Evolutionary conservation across 257 asterid species (phyloP).

Genomic region (Galeopsis tetrahit): DNA sequence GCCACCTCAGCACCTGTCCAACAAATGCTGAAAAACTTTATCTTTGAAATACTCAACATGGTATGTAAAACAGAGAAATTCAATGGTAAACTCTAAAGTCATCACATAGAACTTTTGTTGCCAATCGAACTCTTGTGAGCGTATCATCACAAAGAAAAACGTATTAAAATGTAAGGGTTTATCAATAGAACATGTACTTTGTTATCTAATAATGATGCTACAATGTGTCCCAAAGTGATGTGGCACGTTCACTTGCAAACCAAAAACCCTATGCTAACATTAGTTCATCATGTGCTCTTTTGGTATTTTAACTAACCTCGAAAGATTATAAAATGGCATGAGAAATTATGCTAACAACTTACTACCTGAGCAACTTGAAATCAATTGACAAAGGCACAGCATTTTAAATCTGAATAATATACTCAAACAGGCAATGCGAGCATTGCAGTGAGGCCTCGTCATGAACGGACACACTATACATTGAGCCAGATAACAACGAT

Average conservation of each 20-base stretch:
- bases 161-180: not conserved
- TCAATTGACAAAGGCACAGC: not conserved
- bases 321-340: not conserved
- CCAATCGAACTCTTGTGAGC: not conserved
- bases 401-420: not conserved
- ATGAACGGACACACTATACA: not conserved
- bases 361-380: not conserved
- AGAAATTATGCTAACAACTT: not conserved
- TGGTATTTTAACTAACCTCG: not conserved
- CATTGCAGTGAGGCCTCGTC: not conserved
- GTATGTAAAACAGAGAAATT: not conserved
- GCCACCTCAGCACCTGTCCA: conserved; percentile 93
- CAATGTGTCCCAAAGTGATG: not conserved
- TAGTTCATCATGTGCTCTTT: no score
- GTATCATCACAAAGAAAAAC: not conserved
- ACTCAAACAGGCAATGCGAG: not conserved
- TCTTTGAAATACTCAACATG: not conserved
- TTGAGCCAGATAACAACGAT: not conserved
- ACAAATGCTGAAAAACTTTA: not conserved
- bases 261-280: not conserved
- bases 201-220: not conserved
- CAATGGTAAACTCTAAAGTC: not conserved
- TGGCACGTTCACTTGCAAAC: not conserved
- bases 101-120: no score
- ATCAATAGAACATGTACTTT: not conserved